Base-by-base conservation (phyloP, 345 rosid genomes). In the Sapria himalayana region DNA sequence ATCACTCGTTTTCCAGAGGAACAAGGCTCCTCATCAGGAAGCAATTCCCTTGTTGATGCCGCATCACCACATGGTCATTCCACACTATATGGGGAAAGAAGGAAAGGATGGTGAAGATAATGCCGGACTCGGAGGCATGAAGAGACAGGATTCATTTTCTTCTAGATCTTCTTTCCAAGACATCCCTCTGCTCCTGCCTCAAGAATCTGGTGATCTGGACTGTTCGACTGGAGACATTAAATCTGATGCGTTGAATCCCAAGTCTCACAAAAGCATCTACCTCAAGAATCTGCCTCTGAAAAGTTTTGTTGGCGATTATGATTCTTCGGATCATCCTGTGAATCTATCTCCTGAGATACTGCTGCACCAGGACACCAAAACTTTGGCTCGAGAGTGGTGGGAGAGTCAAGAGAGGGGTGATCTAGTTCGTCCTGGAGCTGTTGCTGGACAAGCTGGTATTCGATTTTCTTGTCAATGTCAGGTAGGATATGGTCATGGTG, bases 31-130 rank as follows among this genome's bases (percentile, higher is more conserved):
- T 34, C 61, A 80, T 51, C 93, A 91, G 67, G 92, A 91, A 66
- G 59, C 85, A 31, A 84, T 91, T 63, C 99, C 99, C 24, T 66
- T 84, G 15, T 92, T 91, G 45, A 84, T 84, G 78, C 99, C 99
- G 50, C 99, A 80, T 52, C 96, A 91, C 35, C 86, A 91, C 64
- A 84, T 84, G 99, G 94, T 91, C 54, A 84, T 84, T 54, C 99
- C 96, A 27, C 96, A 80, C 61, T 91, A 80, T 57, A 57, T 73
- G 93, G 93, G 89, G 46, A 66, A 57, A 58, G 70, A 71, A 49
- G 31, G 43, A 43, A 58, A 71, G 61, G 62, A 52, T 36, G 50
- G 38, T 32, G 81, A 73, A 49, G 67, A 61, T 31, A 48, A 54
- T 45, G 15, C 25, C 45, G 46, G 50, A 46, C 15, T 23, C 45